Evolutionary conservation across 2,329 filamentous ascomycete genomes (phyloP).

Genomic region (Sporothrix inflata): DNA sequence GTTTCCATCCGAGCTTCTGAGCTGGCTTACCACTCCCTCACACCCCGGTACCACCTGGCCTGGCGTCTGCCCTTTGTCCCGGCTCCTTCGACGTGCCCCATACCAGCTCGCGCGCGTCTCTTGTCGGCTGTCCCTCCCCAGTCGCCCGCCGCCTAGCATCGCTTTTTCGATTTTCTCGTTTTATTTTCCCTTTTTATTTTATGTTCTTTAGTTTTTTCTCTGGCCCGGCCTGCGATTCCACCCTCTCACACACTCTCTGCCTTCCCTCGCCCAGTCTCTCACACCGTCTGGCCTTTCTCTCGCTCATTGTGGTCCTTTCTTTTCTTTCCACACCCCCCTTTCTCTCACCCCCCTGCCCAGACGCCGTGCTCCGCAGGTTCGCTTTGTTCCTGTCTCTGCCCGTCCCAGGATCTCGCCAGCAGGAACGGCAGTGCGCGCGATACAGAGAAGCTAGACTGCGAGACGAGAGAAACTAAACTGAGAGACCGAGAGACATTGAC

Average conservation of each 20-base stretch:
- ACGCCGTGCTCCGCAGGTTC: slow-evolving; percentile 9
- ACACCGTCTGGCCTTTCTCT: slow-evolving; percentile 4
- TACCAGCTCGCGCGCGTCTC: not conserved
- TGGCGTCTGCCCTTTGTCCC: slow-evolving; percentile 6
- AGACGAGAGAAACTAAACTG: not conserved
- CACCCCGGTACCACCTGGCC: slow-evolving; percentile 8
- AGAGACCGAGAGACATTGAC: slow-evolving; percentile 4
- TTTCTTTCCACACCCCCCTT: slow-evolving; percentile 4
- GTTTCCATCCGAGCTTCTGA: slow-evolving; percentile 19
- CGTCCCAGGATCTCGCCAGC: slow-evolving; percentile 8
- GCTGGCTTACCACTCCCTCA: slow-evolving; percentile 9
- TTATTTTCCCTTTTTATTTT: slow-evolving; percentile 3
- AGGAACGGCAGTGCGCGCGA: slow-evolving; percentile 3
- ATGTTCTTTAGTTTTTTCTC: not conserved
- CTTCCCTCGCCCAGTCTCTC: not conserved
- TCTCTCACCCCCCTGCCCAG: slow-evolving; percentile 1
- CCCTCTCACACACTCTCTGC: slow-evolving; percentile 13
- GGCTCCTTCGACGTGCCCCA: not conserved
- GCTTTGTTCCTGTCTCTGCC: slow-evolving; percentile 20
- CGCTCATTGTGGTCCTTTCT: not conserved
- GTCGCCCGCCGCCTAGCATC: not conserved
- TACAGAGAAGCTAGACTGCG: not conserved
- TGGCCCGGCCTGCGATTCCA: slow-evolving; percentile 7
- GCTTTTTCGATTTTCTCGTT: not conserved
- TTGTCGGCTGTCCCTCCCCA: slow-evolving; percentile 7